Evolutionary conservation across 2,329 filamentous ascomycete species (phyloP), one percentile per base, ranked within the genome.

Genomic region (Aspergillus bombycis): DNA sequence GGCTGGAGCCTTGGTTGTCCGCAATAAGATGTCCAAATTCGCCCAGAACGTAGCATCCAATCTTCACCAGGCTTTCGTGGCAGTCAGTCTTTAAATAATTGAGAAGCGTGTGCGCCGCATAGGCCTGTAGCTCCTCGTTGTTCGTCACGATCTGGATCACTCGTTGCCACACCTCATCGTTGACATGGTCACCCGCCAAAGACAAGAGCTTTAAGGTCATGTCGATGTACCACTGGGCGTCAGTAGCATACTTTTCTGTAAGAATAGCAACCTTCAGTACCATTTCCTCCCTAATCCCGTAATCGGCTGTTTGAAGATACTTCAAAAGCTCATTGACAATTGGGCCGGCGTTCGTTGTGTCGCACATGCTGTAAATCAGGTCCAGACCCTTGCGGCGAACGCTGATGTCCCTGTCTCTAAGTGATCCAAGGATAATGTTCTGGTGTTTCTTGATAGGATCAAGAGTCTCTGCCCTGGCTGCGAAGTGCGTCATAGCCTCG

Each of bases 101-200:
- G 46, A 99, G 82, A 26, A 95, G 93, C 71, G 96, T 96, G 75
- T 96, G 92, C 5, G 95, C 93, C 1, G 95, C 95, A 75, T 99
- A 99, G 0, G 97, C 90, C 79, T 99, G 95, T 12, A 99, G 85
- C 77, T 98, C 94, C 78, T 99, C 95, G 78, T 99, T 99, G 83
- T 99, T 99, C 60, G 95, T 98, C 63, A 98, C 94, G 71, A 99
- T 98, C 77, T 99, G 95, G 67, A 97, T 97, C 61, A 99, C 94
- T 71, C 95, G 89, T 77, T 99, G 95, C 95, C 95, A 99, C 21
- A 99, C 95, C 80, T 99, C 95, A 67, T 99, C 96, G 78, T 94
- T 98, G 70, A 99, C 94, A 77, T 99, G 95, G 74, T 99, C 95
- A 69, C 95, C 95, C 3, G 96, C 95, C 88, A 98, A 94, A 63